Conservation (phyloP, 148 eudicot genomes). For the Diospyros lotus region DNA sequence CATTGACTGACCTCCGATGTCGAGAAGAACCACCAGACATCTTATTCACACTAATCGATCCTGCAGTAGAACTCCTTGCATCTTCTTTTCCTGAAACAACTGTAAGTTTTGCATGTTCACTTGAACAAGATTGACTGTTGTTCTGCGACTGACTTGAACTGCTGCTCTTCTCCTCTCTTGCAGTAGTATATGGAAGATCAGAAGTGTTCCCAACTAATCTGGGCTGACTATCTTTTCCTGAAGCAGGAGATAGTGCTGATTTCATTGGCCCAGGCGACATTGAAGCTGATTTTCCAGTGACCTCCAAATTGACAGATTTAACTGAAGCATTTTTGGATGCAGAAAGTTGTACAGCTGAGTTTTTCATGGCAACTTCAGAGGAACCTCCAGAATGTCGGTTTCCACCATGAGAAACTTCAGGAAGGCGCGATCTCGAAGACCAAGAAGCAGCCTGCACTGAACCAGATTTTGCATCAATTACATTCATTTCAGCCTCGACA, state of each 20-base stretch:
- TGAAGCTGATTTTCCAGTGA: slow-evolving; percentile 34
- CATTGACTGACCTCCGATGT: slow-evolving; percentile 48
- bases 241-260: slow-evolving; percentile 37
- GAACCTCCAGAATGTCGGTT: slow-evolving; percentile 48
- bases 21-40: slow-evolving; percentile 40
- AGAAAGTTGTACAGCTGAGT: slow-evolving; percentile 42
- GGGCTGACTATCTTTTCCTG: slow-evolving; percentile 33
- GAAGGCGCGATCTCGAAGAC: slow-evolving; percentile 53
- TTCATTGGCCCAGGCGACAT: slow-evolving; percentile 38
- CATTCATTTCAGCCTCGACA: slow-evolving; percentile 91
- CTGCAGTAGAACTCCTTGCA: slow-evolving; percentile 49
- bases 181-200: slow-evolving; percentile 37
- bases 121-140: slow-evolving; percentile 56
- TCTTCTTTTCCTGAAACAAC: slow-evolving; percentile 55
- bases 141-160: slow-evolving; percentile 78
- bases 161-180: slow-evolving; percentile 62
- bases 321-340: slow-evolving; percentile 50
- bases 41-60: slow-evolving; percentile 44
- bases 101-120: slow-evolving; percentile 47
- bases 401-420: slow-evolving; percentile 54
- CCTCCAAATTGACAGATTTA: slow-evolving; percentile 52
- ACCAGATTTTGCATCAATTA: slow-evolving; percentile 58
- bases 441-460: slow-evolving; percentile 57
- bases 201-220: slow-evolving; percentile 29
- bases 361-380: slow-evolving; percentile 50